Evolutionary conservation across 106 monocot genomes (phyloP).

Genomic region (Cymbidium sinense): DNA sequence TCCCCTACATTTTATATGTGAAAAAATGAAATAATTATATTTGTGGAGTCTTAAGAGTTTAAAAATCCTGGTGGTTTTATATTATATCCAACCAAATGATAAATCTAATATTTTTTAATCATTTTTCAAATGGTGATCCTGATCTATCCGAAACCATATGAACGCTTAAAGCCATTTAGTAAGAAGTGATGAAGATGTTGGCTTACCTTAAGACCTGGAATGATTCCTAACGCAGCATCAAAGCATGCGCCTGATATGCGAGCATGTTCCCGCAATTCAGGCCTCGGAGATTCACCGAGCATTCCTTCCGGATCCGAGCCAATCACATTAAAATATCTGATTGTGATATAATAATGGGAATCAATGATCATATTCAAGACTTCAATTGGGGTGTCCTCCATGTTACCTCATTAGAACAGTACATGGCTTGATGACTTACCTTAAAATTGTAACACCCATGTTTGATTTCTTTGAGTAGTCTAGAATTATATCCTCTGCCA

Average conservation of each 20-base stretch:
- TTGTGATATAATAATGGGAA: background rate
- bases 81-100: too few relatives aligned
- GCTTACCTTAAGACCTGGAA: conserved; percentile 50
- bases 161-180: background rate
- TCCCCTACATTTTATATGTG: too few relatives aligned
- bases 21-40: too few relatives aligned
- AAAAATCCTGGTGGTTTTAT: too few relatives aligned
- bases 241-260: conserved; percentile 56
- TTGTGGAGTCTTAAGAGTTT: too few relatives aligned
- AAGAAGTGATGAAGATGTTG: too few relatives aligned
- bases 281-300: conserved; percentile 43
- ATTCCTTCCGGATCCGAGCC: conserved; percentile 47
- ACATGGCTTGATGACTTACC: conserved; percentile 11
- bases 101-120: too few relatives aligned
- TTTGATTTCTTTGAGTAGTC: conserved; percentile 39
- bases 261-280: conserved; percentile 42
- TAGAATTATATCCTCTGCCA: conserved; percentile 58
- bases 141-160: background rate
- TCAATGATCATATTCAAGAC: background rate
- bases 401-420: background rate
- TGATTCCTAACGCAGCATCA: conserved; percentile 48
- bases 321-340: conserved; percentile 51
- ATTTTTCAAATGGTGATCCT: too few relatives aligned
- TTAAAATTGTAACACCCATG: conserved; percentile 51
- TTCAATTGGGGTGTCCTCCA: background rate